These are phyloP conservation scores for Turritis glabra DNA, from an alignment of 345 rosid species.

Conservation along the genomic window DNA sequence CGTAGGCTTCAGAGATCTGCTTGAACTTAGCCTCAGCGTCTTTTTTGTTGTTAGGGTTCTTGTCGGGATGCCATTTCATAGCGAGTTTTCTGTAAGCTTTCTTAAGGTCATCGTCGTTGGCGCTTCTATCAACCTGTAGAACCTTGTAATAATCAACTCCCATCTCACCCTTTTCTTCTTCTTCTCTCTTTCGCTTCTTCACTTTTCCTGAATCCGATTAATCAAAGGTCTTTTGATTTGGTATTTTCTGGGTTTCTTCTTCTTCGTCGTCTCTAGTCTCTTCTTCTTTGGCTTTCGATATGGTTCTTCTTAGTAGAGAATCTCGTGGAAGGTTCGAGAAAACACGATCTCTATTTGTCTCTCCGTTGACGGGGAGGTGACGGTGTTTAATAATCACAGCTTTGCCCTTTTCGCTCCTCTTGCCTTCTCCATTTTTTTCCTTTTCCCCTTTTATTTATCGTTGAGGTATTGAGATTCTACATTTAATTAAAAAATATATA, in stretches of 20 bases:
- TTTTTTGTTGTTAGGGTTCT: slow-evolving; percentile 52
- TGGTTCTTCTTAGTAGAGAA: not conserved
- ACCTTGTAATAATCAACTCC: slow-evolving; percentile 64
- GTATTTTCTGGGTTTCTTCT: not conserved
- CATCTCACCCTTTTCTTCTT: slow-evolving; percentile 40
- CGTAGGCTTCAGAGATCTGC: slow-evolving; percentile 75
- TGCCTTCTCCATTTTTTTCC: not conserved
- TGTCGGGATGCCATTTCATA: slow-evolving; percentile 47
- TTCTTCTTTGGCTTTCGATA: not conserved
- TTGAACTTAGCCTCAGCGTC: slow-evolving; percentile 75
- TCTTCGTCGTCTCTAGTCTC: not conserved
- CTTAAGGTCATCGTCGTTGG: slow-evolving; percentile 65
- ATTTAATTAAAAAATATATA: not conserved
- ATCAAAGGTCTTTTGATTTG: not conserved
- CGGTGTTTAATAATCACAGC: slow-evolving; percentile 23
- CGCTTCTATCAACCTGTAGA: slow-evolving; percentile 56
- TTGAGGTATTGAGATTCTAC: not conserved
- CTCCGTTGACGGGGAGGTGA: slow-evolving; percentile 24
- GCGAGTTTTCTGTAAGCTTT: slow-evolving; percentile 61
- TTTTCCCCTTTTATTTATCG: not conserved
- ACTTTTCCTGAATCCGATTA: slow-evolving; percentile 14
- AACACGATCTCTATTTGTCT: slow-evolving; percentile 18
- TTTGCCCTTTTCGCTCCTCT: not conserved
- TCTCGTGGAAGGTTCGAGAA: slow-evolving; percentile 36
- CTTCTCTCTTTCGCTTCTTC: slow-evolving; percentile 40